Base-by-base conservation (phyloP, 495 filamentous ascomycete genomes). In the Darksidea phi region DNA sequence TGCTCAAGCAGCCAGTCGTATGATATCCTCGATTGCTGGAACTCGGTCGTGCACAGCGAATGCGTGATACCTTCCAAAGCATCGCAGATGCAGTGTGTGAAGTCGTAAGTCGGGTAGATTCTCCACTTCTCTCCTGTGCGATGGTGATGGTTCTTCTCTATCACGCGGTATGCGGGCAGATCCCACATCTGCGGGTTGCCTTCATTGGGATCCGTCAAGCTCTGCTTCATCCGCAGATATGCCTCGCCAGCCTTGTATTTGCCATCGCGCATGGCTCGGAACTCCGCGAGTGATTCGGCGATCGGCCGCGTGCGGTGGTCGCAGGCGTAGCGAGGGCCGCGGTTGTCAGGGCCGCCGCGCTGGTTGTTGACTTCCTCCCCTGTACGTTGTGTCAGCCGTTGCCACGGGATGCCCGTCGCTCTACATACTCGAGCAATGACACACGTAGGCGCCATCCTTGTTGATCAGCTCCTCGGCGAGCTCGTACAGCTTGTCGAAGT, bases 91-190 rank as follows among this genome's bases (percentile, higher is more conserved):
- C 88, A 88, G 74, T 95, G 89, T 7, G 91, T 88, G 65, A 95
- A 93, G 70, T 95, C 92, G 70, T 96, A 96, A 0, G 91, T 91
- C 0, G 91, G 92, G 65, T 93, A 95, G 46, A 95, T 89, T 66
- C 80, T 83, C 88, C 89, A 96, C 70, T 86, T 81, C 57, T 79
- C 73, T 6, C 84, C 86, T 0, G 91, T 91, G 46, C 86, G 79
- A 70, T 86, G 84, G 67, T 96, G 91, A 25, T 85, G 79, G 34
- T 69, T 69, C 64, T 82, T 78, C 64, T 84, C 78, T 41, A 84
- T 75, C 11, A 95, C 84, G 5, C 91, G 82, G 74, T 93, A 96
- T 5, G 91, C 91, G 6, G 87, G 84, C 53, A 92, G 71, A 70
- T 88, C 86, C 86, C 86, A 88, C 82, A 84, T 83, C 67, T 81